Base-by-base conservation (phyloP, 805 yeast species). In the Candida tallmaniae region DNA sequence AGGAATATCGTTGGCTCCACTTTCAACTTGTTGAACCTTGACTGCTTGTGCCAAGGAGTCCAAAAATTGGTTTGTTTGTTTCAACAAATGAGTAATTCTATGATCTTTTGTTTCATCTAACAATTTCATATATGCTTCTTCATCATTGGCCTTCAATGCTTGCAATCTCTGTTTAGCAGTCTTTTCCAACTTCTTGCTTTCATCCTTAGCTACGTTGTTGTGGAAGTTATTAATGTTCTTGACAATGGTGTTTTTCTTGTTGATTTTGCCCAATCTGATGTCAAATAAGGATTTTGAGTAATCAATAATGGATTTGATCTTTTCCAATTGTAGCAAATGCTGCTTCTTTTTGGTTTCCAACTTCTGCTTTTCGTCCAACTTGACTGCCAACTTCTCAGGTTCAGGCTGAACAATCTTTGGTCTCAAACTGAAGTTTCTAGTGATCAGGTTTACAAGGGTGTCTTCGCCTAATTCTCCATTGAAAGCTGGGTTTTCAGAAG, bases 151-250 rank as follows among this genome's bases (percentile, higher is more conserved):
- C 57, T 81, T 83, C 68, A 84, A 74, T 19, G 93, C 93, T 51
- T 81, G 88, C 60, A 84, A 73, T 75, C 95, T 82, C 54, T 83
- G 89, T 52, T 80, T 83, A n/a, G 94, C 94, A 19, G 80, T 83
- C 54, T 76, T 78, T 57, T 84, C 93, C 41, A 81, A 60, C 56
- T 80, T 74, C 62, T 74, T 82, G 41, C 78, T 75, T 57, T 83
- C 93, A 37, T 84, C 95, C 53, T 75, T 79, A 54, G 83, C 93
- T 17, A 78, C 70, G 37, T 62, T 60, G 39, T 61, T 64, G 47
- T 80, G 87, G 60, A 65, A 73, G 44, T 62, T 65, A 38, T 48
- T 58, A 23, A 74, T 58, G 16, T 60, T 56, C 45, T 63, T 68
- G 4, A 47, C 49, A 27, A 66, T 44, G 19, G 35, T 44, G 14